Base-by-base conservation (phyloP, 2,329 filamentous ascomycete genomes). In the Cladophialophora carrionii region DNA sequence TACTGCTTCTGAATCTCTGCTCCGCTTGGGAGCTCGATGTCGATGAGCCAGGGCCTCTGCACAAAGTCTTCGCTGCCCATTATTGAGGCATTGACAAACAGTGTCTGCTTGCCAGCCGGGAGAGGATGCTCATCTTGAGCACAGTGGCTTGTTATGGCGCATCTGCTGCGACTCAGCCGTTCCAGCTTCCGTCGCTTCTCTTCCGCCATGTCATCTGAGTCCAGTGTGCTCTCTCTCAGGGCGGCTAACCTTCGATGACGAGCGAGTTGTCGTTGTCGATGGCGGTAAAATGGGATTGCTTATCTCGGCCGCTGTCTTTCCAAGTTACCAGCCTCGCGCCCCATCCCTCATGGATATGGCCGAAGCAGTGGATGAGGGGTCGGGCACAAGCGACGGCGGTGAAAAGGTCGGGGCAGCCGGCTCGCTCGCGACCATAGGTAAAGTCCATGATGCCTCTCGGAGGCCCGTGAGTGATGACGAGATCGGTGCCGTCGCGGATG, bases 21-120 rank as follows among this genome's bases (percentile, higher is more conserved):
- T 6, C 3, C 26, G 3, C 3, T 65, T 55, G 73, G 29, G 82
- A 61, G 58, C 22, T 61, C 78, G 5, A 86, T 65, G 9, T 85
- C 80, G 5, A 87, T 73, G 2, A 86, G n/a, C 83, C 83, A 88
- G 0, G 83, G 81, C 12, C 80, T 72, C 46, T 88, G 83, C 7
- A 74, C 69, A 9, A 72, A 17, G 22, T 81, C 78, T 7, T 74
- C 64, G 2, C 76, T 71, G 3, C 81, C 78, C 74, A 85, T 77
- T 29, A 87, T 81, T 0, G 86, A 78, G 1, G 85, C 85, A 72
- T 88, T 88, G 7, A 88, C 76, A 70, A 88, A 87, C 7, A 87
- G 71, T 0, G 85, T 88, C 66, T 86, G 80, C 52, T 76, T 72
- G 0, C 81, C 82, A 8, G 52, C 57, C 32, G 74, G 53, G 0